Base-by-base conservation (phyloP, 164 flowering plant species). In the Aristolochia fimbriata region DNA sequence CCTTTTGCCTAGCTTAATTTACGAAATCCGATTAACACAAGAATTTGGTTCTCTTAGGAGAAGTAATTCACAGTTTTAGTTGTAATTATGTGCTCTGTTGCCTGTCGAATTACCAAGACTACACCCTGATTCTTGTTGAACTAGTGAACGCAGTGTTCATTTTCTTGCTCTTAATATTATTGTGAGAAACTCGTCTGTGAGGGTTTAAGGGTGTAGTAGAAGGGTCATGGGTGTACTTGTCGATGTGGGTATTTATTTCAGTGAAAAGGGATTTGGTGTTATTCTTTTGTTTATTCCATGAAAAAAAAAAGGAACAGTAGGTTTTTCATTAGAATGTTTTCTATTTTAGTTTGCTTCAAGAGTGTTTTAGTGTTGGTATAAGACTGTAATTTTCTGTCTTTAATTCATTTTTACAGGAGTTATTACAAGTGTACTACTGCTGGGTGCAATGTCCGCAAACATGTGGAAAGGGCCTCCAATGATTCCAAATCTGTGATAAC, bases 361-460 rank as follows among this genome's bases (percentile, higher is more conserved):
- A 27, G 30, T 27, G 30, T 27, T 27, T 27, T 27, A n/a, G 30
- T 27, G 30, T 27, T 27, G 5, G 30, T 27, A 37, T 37, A 10
- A 6, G 43, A 37, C 10, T 31, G 37, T 37, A 37, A 37, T 37
- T 37, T 37, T 37, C 43, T 51, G 5, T 52, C 17, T 8, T 52
- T n/a, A 8, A 15, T 15, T 14, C 58, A 56, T 56, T 37, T 56
- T 27, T 58, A 23, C 83, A 91, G 96, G 92, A 86, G 96, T 72
- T 89, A 87, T 63, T 92, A 89, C 75, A 85, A 83, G 71, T 87
- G 96, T 74, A 87, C 98, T 2, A 76, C 55, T 61, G 68, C 76
- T 1, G 93, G 96, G 24, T 89, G 98, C 73, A 85, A 78, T 69
- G 96, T 92, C 43, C 91, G 96, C 1, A 92, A 89, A 70, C 98